Base-by-base conservation (phyloP, 2,329 filamentous ascomycete genomes). In the Ceratocystis destructans region DNA sequence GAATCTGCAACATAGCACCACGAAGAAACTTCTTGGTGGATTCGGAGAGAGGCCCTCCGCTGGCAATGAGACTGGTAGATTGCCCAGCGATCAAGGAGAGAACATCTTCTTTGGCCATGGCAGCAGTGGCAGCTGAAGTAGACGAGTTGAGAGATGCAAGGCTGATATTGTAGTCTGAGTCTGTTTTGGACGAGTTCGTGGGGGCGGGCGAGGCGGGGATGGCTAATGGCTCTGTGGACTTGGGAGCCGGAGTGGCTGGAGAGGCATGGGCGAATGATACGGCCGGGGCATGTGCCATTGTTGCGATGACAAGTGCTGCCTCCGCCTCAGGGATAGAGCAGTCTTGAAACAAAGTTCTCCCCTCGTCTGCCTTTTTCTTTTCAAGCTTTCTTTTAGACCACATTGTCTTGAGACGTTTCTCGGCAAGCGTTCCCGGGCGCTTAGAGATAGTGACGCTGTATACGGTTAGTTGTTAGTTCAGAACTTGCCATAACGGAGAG, bases 31-130 rank as follows among this genome's bases (percentile, higher is more conserved):
- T 71, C 67, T 75, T 75, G 70, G 83, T 80, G 28, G 73, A 72
- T 2, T 74, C 71, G 17, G 73, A 74, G 22, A 84, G 72, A n/a
- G 74, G 71, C 22, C 76, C 74, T 28, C 69, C 67, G 44, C 22
- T 69, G 15, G 75, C 73, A 37, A 83, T 73, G 64, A 77, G 79
- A 50, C 76, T 71, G 1, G 78, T 74, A 70, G 78, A 78, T 62
- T 75, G 76, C 53, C 76, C 77, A n/a, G 80, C 77, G 72, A 83
- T 81, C 64, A 83, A 70, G 7, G 78, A 72, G 28, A 83, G 70
- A n/a, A 80, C 71, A 33, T 71, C 72, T 1, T 77, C 74, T 37
- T 61, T 50, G 45, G 31, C 46, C 41, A 25, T 46, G 41, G 53
- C 17, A n/a, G 44, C 17, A 12, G 22, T 31, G 37, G 37, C 37